Evolutionary conservation across 225 moss, liverwort and hornwort species (phyloP).

Genomic region (Pseudoscleropodium purum): DNA sequence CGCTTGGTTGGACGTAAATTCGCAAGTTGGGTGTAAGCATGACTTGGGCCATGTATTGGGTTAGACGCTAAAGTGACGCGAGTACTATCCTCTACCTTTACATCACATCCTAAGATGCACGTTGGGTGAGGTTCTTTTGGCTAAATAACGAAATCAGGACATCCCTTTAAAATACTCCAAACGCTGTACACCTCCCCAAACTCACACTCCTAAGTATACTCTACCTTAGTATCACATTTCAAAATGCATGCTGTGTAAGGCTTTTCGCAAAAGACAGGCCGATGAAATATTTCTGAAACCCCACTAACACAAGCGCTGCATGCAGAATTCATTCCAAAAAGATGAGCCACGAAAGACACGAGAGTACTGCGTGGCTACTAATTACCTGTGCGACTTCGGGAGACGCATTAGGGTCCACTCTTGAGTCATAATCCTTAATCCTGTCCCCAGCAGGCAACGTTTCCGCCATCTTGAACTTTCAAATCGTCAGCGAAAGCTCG

Average conservation of each 20-base stretch:
- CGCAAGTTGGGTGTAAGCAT: no score
- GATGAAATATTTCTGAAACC: background rate
- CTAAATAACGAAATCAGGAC: background rate
- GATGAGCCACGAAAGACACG: background rate
- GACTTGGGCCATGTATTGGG: background rate
- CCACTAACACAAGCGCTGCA: no score
- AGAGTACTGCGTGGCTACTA: background rate
- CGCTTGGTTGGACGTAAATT: background rate
- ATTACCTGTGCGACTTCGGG: constrained; percentile 3
- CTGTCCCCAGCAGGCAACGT: constrained; percentile 37
- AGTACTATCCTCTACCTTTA: background rate
- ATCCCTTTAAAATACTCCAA: background rate
- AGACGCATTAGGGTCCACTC: constrained; percentile 38
- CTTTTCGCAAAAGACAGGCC: background rate
- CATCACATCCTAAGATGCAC: background rate
- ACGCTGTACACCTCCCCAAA: background rate
- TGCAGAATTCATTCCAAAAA: background rate
- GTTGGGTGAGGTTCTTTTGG: background rate
- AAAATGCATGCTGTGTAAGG: background rate
- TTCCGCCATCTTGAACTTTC: constrained; percentile 14
- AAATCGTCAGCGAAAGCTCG: background rate
- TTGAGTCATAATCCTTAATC: constrained; percentile 22
- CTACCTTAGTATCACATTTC: no score
- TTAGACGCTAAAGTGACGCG: no score
- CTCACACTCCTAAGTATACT: background rate